These are phyloP conservation scores for Phytophthora citricola DNA, from an alignment of 352 stramenopile genomes.

Conservation along the genomic window DNA sequence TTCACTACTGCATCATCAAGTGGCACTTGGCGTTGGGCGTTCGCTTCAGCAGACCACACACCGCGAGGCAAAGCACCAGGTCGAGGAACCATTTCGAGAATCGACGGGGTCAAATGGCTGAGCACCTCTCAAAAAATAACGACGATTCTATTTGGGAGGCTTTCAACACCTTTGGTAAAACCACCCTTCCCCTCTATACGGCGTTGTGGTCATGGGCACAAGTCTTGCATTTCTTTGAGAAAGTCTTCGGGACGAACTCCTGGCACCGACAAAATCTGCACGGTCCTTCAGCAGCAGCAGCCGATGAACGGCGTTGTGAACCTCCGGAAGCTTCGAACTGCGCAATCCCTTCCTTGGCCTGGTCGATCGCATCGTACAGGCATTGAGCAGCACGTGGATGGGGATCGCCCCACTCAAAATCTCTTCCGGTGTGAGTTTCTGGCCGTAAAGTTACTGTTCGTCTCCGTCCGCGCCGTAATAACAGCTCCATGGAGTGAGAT, in stretches of 20 bases:
- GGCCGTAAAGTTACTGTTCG: slow-evolving; percentile 96
- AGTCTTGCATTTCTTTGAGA: slow-evolving; percentile 84
- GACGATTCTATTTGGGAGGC: too few relatives aligned
- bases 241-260: slow-evolving; percentile 65
- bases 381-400: slow-evolving; percentile 71
- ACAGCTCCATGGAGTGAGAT: slow-evolving; percentile 94
- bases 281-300: slow-evolving; percentile 25
- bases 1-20: slow-evolving; percentile 23
- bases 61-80: slow-evolving; percentile 17
- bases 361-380: slow-evolving; percentile 79
- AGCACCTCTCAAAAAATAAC: too few relatives aligned
- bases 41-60: slow-evolving; percentile 63
- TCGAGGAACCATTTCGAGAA: slow-evolving; percentile 12
- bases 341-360: slow-evolving; percentile 74
- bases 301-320: slow-evolving; percentile 13
- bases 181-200: slow-evolving; percentile 8
- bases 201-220: slow-evolving; percentile 62
- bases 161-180: too few relatives aligned
- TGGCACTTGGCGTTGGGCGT: slow-evolving; percentile 38
- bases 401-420: slow-evolving; percentile 70
- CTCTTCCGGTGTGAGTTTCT: slow-evolving; percentile 77
- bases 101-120: too few relatives aligned
- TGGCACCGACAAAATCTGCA: slow-evolving; percentile 67
- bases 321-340: slow-evolving; percentile 54
- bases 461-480: slow-evolving; percentile 89